phyloP scores from a whole-genome alignment of 192 early-diverging fungal genomes.

The Coemansia sp. region DNA sequence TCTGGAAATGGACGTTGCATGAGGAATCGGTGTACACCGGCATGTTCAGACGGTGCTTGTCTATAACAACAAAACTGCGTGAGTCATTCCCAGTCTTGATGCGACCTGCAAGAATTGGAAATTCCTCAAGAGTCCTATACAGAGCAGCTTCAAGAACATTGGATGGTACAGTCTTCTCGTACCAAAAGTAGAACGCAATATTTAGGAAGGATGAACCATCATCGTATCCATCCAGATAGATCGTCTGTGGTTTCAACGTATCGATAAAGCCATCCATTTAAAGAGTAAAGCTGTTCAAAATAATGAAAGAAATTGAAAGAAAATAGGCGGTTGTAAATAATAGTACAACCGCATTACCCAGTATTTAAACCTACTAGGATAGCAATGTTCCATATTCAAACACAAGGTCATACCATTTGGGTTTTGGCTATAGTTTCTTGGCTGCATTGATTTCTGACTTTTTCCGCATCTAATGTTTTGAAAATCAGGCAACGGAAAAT shows the following conservation, averaged over 20 bases:
- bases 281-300: not conserved
- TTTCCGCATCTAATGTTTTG: too few relatives aligned
- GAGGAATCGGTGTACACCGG: conserved; percentile 21
- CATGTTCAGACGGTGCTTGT: conserved; percentile 19
- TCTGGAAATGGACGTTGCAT: conserved; percentile 10
- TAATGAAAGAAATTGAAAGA: too few relatives aligned
- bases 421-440: too few relatives aligned
- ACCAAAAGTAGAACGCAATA: conserved; percentile 13
- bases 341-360: not conserved
- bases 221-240: conserved; percentile 13
- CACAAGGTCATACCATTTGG: too few relatives aligned
- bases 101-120: too few relatives aligned
- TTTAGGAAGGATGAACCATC: conserved; percentile 7
- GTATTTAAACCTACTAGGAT: too few relatives aligned
- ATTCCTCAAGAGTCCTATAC: conserved; percentile 3
- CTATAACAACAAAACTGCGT: too few relatives aligned
- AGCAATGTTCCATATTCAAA: too few relatives aligned
- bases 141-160: conserved; percentile 13
- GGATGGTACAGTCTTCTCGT: conserved; percentile 15
- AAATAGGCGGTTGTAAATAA: not conserved
- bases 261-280: not conserved
- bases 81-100: too few relatives aligned
- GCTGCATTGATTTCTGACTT: too few relatives aligned
- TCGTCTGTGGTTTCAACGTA: conserved; percentile 1
- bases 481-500: too few relatives aligned